Evolutionary conservation across 305 asterid genomes (phyloP), one percentile per base, ranked within the genome.

Genomic region (Coffea humblotiana): DNA sequence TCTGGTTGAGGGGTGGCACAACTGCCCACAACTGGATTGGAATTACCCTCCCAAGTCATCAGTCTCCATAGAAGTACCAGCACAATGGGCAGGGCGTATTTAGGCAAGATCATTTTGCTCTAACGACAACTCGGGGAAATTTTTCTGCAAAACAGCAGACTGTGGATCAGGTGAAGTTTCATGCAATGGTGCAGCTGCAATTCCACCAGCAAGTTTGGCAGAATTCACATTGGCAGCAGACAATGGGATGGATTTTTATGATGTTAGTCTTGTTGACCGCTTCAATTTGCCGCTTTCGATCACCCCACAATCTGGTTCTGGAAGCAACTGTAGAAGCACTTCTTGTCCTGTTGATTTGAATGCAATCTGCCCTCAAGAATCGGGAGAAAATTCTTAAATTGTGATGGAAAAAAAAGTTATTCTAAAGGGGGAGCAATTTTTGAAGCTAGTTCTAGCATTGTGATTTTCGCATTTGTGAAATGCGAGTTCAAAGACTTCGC

Each of bases 11-110:
- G 95, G 8, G 82, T 87, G 72, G 29, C 85, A 74, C 82, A 77
- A 74, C 77, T 88, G 25, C 89, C 78, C 70, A 80, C 86, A 18
- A 89, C 95, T 19, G 95, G 95, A 43, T 91, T 91, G 81, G 85
- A 87, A 48, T 92, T 91, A 35, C 78, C 76, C 0, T 81, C 90
- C 90, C 19, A 84, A 82, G 29, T 83, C 85, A 45, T 56, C 89
- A 63, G 58, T 81, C 21, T 72, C 88, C 47, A 69, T 91, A 83
- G 88, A 81, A 40, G 85, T 87, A 8, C 87, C 86, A 65, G 84
- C 92, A 15, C 87, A 86, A 0, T 91, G 96, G 96, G 88, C 93
- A 3, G 96, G 96, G 70, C 90, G 96, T 64, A 80, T 91, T 23
- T 91, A 94, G 96, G 94, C 87, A 16, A 84, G 95, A 75, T 86